phyloP scores from a whole-genome alignment of 2,329 filamentous ascomycete genomes.

The Trichoderma polysporum region DNA sequence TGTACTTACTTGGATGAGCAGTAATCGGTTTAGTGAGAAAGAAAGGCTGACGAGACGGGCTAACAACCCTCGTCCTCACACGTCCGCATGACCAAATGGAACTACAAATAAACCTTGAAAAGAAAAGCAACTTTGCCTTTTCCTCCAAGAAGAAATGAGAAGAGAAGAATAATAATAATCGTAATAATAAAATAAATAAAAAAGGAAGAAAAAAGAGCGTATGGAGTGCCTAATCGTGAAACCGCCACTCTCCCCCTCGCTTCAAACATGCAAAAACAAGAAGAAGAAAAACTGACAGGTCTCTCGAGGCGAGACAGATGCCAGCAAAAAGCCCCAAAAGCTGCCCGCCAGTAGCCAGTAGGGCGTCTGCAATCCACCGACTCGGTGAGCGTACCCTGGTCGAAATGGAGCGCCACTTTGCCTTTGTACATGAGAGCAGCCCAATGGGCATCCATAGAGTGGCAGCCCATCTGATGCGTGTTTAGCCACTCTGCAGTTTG shows the following conservation, averaged over 20 bases:
- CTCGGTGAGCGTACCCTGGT: conserved; percentile 14
- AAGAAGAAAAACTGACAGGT: conserved; percentile 15
- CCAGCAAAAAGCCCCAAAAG: not conserved
- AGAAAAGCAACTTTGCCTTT: not conserved
- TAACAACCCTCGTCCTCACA: not conserved
- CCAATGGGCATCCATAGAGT: conserved; percentile 9
- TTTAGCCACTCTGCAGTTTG: conserved; percentile 9
- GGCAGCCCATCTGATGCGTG: not conserved
- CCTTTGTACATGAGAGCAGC: not conserved
- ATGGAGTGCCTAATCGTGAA: not conserved
- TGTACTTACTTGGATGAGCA: not conserved
- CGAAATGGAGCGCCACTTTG: not conserved
- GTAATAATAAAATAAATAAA: not conserved
- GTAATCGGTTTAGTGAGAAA: not conserved
- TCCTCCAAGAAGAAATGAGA: no score
- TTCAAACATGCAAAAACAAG: not conserved
- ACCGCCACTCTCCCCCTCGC: not conserved
- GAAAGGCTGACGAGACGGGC: not conserved
- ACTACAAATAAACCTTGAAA: not conserved
- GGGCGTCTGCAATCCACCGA: conserved; percentile 13
- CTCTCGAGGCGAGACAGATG: not conserved
- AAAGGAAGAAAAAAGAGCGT: not conserved
- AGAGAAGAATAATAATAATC: no score
- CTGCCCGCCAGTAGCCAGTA: not conserved
- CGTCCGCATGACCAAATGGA: not conserved